Evolutionary conservation across 2,329 filamentous ascomycete genomes (phyloP).

Genomic region (Phialophora tarda): DNA sequence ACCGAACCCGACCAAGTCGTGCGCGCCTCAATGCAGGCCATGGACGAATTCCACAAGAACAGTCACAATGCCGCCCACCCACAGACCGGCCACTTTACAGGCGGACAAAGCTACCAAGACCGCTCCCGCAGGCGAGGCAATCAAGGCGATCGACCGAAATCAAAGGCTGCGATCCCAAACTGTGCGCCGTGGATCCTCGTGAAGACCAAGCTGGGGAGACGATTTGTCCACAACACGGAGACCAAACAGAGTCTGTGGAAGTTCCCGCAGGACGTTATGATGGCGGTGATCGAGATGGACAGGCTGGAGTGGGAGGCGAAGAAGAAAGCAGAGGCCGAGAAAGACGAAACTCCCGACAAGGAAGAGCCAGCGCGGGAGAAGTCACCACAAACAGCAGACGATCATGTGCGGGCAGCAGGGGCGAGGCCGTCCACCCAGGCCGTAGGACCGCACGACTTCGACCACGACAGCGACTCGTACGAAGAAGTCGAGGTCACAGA

Average conservation of each 20-base stretch:
- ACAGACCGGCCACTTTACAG: slow-evolving; percentile 52
- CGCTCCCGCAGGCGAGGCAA: slow-evolving; percentile 68
- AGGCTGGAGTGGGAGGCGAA: slow-evolving; percentile 70
- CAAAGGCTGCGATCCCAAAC: slow-evolving; percentile 77
- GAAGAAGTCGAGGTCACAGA: slow-evolving; percentile 78
- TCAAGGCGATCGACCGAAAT: slow-evolving; percentile 74
- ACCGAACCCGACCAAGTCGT: slow-evolving; percentile 37
- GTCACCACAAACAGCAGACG: not conserved
- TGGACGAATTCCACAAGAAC: slow-evolving; percentile 42
- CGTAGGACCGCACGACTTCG: slow-evolving; percentile 31
- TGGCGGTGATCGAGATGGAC: slow-evolving; percentile 72
- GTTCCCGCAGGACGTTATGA: slow-evolving; percentile 84
- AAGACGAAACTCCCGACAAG: not conserved
- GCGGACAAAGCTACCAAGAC: slow-evolving; percentile 62
- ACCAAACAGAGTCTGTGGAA: slow-evolving; percentile 95
- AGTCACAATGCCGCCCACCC: slow-evolving; percentile 44
- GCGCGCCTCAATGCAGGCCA: slow-evolving; percentile 33
- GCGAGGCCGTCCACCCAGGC: slow-evolving; percentile 21
- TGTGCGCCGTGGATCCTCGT: slow-evolving; percentile 89
- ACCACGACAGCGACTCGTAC: slow-evolving; percentile 69
- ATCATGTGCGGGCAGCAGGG: not conserved
- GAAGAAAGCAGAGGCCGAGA: slow-evolving; percentile 50
- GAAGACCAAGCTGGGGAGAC: slow-evolving; percentile 85
- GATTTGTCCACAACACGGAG: slow-evolving; percentile 86
- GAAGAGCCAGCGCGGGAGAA: not conserved